Conservation (phyloP, 1,139 yeast genomes). For the Tardiomyces depauwii region DNA sequence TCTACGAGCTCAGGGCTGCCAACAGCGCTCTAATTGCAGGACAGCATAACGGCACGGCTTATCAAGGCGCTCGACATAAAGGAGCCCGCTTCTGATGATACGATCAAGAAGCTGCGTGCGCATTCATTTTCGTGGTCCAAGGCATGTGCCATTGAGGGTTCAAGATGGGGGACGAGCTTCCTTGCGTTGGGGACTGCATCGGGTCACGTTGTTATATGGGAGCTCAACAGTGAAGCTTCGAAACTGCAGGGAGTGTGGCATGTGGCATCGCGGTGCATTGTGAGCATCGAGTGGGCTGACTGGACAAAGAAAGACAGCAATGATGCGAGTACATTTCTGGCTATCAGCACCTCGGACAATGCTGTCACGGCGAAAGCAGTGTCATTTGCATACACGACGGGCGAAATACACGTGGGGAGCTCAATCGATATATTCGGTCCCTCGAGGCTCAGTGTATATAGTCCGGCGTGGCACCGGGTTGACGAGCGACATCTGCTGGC, state of each 20-base stretch:
- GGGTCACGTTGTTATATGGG: not conserved
- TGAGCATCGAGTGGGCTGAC: not conserved
- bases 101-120: not conserved
- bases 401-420: not conserved
- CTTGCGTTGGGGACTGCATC: not conserved
- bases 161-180: not conserved
- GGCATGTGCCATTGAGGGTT: not conserved
- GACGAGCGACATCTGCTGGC: not conserved
- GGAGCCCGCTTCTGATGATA: not conserved
- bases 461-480: not conserved
- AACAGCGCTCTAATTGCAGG: no score
- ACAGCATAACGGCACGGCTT: not conserved
- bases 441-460: not conserved
- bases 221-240: not conserved
- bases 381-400: no score
- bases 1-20: no score
- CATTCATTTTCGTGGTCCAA: not conserved
- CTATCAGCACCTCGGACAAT: no score
- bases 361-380: no score
- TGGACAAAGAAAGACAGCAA: not conserved
- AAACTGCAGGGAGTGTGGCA: not conserved
- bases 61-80: not conserved
- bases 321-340: no score
- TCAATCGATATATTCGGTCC: not conserved
- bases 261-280: not conserved